Percentiles rank a stretch among this genome's conserved stretches.
Conservation (phyloP, 768 basidiomycete species). For the Glaciozyma martinii region DNA sequence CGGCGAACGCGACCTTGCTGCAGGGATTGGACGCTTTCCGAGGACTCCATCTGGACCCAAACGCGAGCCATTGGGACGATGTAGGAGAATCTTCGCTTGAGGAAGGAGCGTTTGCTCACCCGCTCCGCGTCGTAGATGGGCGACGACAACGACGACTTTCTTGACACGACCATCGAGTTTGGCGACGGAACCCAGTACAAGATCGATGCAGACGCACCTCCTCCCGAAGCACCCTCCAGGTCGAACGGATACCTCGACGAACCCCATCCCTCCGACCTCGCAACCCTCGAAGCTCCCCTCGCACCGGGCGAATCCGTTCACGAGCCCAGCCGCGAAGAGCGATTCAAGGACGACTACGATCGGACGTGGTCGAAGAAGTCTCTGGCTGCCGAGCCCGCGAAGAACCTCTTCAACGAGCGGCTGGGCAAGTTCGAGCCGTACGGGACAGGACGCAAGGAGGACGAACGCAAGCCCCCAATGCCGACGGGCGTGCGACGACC, state of each 20-base stretch:
- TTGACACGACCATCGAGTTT: constrained; percentile 86
- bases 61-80: constrained; percentile 96
- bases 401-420: constrained; percentile 89
- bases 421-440: constrained; percentile 84
- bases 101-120: constrained; percentile 4
- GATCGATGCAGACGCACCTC: constrained; percentile 40
- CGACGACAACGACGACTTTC: constrained; percentile 68
- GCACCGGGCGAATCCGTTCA: constrained; percentile 32
- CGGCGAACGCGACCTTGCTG: constrained; percentile 56
- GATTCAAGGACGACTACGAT: constrained; percentile 90
- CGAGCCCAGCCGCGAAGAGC: constrained; percentile 71
- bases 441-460: not conserved
- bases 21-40: constrained; percentile 90
- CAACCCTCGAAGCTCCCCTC: constrained; percentile 21
- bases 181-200: constrained; percentile 89
- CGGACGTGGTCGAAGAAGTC: constrained; percentile 73
- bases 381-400: constrained; percentile 37
- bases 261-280: constrained; percentile 32
- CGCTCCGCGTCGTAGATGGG: constrained; percentile 53
- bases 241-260: constrained; percentile 31
- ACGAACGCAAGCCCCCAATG: constrained; percentile 29
- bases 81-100: constrained; percentile 42
- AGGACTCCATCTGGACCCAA: constrained; percentile 85
- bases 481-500: not conserved
- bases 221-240: constrained; percentile 12